Conservation (phyloP, 202 grass and related monocot genomes). For the Miscanthus sacchariflorus region DNA sequence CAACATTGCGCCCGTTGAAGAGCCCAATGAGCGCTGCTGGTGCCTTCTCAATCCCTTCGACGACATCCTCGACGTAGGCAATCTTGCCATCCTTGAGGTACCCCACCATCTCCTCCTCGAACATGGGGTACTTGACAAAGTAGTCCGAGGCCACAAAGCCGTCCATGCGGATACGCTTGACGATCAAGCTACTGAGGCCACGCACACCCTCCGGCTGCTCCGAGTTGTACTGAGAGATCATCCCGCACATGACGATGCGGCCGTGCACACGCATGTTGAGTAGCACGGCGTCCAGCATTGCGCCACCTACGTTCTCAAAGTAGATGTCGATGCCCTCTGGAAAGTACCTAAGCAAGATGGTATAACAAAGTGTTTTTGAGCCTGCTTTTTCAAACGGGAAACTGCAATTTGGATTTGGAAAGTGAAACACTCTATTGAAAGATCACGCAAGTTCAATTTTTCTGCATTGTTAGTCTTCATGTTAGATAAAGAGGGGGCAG, state of each 20-base stretch:
- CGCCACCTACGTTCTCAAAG: slow-evolving; percentile 60
- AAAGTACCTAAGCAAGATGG: slow-evolving; percentile 36
- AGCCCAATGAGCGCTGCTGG: too few relatives aligned
- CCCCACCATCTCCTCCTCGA: slow-evolving; percentile 44
- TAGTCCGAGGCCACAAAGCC: slow-evolving; percentile 39
- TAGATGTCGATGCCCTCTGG: slow-evolving; percentile 69
- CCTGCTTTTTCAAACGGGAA: background rate
- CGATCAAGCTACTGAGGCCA: slow-evolving; percentile 28
- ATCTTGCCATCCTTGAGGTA: slow-evolving; percentile 53
- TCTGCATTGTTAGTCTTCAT: background rate
- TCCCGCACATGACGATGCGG: slow-evolving; percentile 59
- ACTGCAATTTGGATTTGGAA: background rate
- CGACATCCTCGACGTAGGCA: slow-evolving; percentile 52
- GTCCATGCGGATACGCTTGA: slow-evolving; percentile 49
- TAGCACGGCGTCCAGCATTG: slow-evolving; percentile 42
- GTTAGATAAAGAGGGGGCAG: background rate
- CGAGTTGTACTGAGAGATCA: slow-evolving; percentile 66
- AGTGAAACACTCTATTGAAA: background rate
- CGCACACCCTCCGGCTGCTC: slow-evolving; percentile 19
- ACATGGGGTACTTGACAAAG: slow-evolving; percentile 26
- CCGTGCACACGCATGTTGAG: slow-evolving; percentile 59
- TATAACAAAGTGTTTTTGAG: background rate
- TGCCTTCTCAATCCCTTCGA: slow-evolving; percentile 49
- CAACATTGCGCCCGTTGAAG: too few relatives aligned
- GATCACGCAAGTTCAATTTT: background rate